Evolutionary conservation across 2,329 filamentous ascomycete genomes (phyloP).

Genomic region (Metarhizium anisopliae): DNA sequence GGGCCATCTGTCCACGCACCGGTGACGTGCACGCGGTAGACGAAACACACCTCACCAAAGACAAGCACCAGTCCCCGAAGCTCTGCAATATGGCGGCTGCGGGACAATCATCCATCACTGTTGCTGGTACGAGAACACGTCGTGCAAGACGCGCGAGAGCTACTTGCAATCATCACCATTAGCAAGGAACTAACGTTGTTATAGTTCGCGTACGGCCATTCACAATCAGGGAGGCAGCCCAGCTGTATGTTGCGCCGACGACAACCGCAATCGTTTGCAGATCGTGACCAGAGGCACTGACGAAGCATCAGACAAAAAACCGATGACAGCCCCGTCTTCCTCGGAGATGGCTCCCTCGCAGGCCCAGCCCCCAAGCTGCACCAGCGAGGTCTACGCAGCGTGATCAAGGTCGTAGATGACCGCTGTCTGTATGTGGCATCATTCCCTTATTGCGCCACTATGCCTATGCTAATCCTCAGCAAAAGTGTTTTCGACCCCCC

Average conservation of each 20-base stretch:
- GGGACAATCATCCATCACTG: slow-evolving; percentile 46
- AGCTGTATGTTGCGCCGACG: slow-evolving; percentile 50
- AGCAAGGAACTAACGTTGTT: slow-evolving; percentile 12
- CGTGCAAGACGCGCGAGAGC: background rate
- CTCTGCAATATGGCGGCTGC: slow-evolving; percentile 15
- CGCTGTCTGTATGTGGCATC: slow-evolving; percentile 70
- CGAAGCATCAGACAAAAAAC: slow-evolving; percentile 40
- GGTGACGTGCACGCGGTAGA: background rate
- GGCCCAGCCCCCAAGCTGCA: slow-evolving; percentile 77
- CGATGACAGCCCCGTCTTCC: slow-evolving; percentile 82
- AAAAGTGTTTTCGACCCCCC: slow-evolving; percentile 90
- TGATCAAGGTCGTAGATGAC: slow-evolving; percentile 95
- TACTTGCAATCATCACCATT: background rate
- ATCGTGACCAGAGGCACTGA: slow-evolving; percentile 4
- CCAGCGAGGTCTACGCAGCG: slow-evolving; percentile 77
- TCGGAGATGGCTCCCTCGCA: slow-evolving; percentile 96
- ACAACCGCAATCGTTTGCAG: background rate
- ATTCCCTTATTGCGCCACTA: background rate
- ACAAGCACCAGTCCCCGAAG: background rate
- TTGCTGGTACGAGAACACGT: slow-evolving; percentile 37
- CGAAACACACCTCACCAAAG: background rate
- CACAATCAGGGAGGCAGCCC: slow-evolving; percentile 87
- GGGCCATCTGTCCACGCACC: background rate
- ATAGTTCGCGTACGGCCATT: slow-evolving; percentile 62
- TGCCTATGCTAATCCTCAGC: background rate